These are phyloP conservation scores for Hypholoma fasciculare DNA, from an alignment of 768 basidiomycete species.

Conservation along the genomic window DNA sequence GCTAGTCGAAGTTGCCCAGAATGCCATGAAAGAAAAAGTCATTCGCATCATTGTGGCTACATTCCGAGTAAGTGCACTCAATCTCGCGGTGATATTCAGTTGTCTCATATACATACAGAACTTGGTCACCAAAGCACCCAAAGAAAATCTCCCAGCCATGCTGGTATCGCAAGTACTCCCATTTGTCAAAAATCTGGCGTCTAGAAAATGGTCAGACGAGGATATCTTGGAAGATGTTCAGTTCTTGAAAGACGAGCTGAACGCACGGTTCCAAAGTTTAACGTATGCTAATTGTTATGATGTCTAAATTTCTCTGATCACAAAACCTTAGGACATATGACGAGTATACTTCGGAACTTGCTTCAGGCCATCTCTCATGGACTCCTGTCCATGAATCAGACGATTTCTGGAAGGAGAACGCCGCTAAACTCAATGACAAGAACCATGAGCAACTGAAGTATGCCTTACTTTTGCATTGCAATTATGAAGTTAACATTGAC, in stretches of 20 bases:
- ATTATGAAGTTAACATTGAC: conserved; percentile 1
- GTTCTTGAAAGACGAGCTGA: conserved; percentile 86
- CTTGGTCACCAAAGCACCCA: conserved; percentile 84
- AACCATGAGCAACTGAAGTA: conserved; percentile 86
- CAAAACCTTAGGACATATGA: conserved; percentile 77
- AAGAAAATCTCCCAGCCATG: conserved; percentile 90
- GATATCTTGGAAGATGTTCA: conserved; percentile 92
- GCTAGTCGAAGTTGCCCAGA: conserved; percentile 80
- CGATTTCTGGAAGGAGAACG: conserved; percentile 98
- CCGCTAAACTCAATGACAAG: conserved; percentile 79
- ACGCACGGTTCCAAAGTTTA: conserved; percentile 80
- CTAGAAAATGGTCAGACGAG: conserved; percentile 92
- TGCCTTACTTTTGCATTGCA: conserved; percentile 11
- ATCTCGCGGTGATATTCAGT: background rate
- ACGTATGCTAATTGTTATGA: conserved; percentile 56
- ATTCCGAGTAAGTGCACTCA: conserved; percentile 59
- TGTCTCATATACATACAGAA: conserved; percentile 51
- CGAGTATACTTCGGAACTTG: conserved; percentile 90
- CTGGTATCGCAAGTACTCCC: conserved; percentile 84
- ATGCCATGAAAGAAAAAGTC: conserved; percentile 95
- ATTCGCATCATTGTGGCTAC: conserved; percentile 92
- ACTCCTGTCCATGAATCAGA: conserved; percentile 95
- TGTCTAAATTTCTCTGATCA: background rate
- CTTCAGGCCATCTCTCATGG: conserved; percentile 92
- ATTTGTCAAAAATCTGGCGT: conserved; percentile 80